Base-by-base conservation (phyloP, 345 rosid genomes). In the Boechera divaricarpa region DNA sequence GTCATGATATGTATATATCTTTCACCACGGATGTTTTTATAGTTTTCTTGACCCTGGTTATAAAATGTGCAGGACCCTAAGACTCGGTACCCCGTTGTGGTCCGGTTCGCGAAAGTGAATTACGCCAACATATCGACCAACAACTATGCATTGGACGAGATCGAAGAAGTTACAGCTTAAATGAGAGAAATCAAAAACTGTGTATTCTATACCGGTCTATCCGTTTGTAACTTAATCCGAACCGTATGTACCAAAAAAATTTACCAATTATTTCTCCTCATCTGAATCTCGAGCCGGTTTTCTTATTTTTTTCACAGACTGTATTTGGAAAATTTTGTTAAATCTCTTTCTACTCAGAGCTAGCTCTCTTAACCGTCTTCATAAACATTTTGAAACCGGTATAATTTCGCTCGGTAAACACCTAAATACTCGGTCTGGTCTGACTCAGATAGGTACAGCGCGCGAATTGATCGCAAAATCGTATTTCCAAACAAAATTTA, bases 81-180 rank as follows among this genome's bases (percentile, higher is more conserved):
- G 69, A 81, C 88, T 12, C 80, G 91, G 42, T 94, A 94, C 78
- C 98, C 97, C 1, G 98, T 94, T 13, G 98, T 91, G 82, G 98
- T 94, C 80, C 87, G 97, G 77, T 91, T 94, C 62, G 72, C 86
- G 73, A 94, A 94, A 72, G 97, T 44, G 52, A 47, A 47, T 7
- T 47, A 47, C 52, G 52, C 21, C 6, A 91, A 88, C 86, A 89
- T 93, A 81, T 91, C 97, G 3, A 93, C 98, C 52, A 93, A 93
- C 88, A 93, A 91, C 92, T 93, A 91, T 26, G 92, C 97, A 11
- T 80, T 94, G 91, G 97, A 91, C 48, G 98, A 91, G 83, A 79
- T 94, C 13, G 90, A 74, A 71, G 96, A 90, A 85, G 85, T 90
- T 48, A 75, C 86, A 83, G 83, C 85, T 87, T 70, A 80, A 88